These are phyloP conservation scores for Volvox africanus DNA, from an alignment of 139 green algal genomes.

Conservation along the genomic window DNA sequence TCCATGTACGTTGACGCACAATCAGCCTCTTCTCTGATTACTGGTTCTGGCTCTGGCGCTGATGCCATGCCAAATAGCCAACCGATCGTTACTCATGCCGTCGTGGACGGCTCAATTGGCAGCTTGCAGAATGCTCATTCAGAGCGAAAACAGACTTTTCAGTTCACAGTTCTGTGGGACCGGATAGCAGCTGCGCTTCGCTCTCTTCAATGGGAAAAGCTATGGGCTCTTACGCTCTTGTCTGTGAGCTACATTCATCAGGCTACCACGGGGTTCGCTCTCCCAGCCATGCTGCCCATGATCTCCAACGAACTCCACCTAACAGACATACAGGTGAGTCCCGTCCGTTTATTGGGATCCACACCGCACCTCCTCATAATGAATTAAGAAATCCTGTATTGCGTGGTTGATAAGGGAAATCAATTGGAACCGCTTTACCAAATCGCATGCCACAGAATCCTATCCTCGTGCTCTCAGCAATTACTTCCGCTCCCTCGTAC, in stretches of 20 bases:
- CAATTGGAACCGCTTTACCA: too few relatives aligned
- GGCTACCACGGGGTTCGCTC: conserved; percentile 79
- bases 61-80: background rate
- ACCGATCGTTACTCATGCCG: background rate
- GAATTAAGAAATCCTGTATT: too few relatives aligned
- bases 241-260: conserved; percentile 87
- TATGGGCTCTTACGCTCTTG: conserved; percentile 84
- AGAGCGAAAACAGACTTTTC: background rate
- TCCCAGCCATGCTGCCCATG: conserved; percentile 87
- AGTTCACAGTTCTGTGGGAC: background rate
- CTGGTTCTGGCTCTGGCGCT: background rate
- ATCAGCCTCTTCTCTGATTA: background rate
- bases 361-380: too few relatives aligned
- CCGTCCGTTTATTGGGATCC: background rate
- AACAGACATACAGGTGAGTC: conserved; percentile 64
- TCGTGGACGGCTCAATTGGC: background rate
- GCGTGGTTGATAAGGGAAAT: too few relatives aligned
- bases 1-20: background rate
- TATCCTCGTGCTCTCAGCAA: too few relatives aligned
- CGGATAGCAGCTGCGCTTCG: background rate
- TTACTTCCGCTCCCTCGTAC: too few relatives aligned
- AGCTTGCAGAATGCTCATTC: background rate
- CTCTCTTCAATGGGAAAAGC: conserved; percentile 51
- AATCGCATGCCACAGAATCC: too few relatives aligned
- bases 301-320: conserved; percentile 84